These are phyloP conservation scores for Platanus orientalis DNA, from an alignment of 164 flowering plant species.

Conservation along the genomic window DNA sequence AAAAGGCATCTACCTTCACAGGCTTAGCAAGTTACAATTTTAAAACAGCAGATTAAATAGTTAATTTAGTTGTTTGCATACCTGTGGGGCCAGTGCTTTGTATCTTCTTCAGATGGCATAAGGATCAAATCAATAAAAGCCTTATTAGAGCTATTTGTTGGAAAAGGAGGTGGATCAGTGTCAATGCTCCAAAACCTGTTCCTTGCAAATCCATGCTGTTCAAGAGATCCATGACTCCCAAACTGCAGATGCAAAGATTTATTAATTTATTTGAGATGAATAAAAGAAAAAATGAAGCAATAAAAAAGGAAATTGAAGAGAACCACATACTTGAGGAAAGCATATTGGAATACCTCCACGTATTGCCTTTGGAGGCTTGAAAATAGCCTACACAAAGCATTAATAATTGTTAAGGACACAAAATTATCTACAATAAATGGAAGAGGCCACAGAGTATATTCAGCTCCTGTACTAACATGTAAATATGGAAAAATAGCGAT, in stretches of 20 bases:
- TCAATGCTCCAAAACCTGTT: slow-evolving; percentile 84
- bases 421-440: no score
- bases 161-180: slow-evolving; percentile 72
- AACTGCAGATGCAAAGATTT: slow-evolving; percentile 48
- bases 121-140: slow-evolving; percentile 76
- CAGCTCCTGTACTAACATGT: no score
- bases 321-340: slow-evolving; percentile 81
- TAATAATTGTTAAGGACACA: no score
- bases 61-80: slow-evolving; percentile 15
- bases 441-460: no score
- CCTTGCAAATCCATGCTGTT: slow-evolving; percentile 93
- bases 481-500: no score
- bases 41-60: not conserved
- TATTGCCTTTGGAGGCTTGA: slow-evolving; percentile 89
- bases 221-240: slow-evolving; percentile 61
- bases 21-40: not conserved
- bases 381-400: slow-evolving; percentile 46
- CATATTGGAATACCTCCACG: slow-evolving; percentile 98
- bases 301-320: no score
- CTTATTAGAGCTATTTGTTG: slow-evolving; percentile 41
- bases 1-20: not conserved
- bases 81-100: slow-evolving; percentile 91
- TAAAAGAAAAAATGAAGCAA: no score
- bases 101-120: slow-evolving; percentile 71
- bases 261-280: slow-evolving; percentile 5